These are phyloP conservation scores for Tephrocybe sp. DNA, from an alignment of 768 basidiomycete genomes.

Conservation along the genomic window DNA sequence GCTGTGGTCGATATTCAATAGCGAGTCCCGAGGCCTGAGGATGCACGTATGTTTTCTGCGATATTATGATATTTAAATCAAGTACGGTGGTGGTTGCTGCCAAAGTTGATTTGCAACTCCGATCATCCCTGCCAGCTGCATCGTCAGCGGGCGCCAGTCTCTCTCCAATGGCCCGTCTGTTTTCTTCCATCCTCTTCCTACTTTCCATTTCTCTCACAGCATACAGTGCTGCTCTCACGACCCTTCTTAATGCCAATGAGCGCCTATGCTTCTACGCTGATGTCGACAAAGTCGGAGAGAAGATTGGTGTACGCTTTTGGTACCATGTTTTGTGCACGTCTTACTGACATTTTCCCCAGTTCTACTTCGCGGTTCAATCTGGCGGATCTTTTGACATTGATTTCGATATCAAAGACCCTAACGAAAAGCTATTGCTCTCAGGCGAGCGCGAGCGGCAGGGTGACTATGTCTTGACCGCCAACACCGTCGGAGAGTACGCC, in stretches of 20 bases:
- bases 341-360: conserved; percentile 44
- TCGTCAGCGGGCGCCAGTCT: neutral
- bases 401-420: conserved; percentile 90
- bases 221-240: conserved; percentile 72
- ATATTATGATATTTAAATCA: neutral
- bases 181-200: conserved; percentile 29
- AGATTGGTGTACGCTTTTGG: conserved; percentile 67
- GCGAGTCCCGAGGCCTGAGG: no score
- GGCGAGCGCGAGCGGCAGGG: conserved; percentile 90
- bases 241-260: conserved; percentile 73
- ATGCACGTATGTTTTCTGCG: no score
- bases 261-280: conserved; percentile 92
- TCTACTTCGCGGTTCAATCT: conserved; percentile 98
- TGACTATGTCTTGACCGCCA: conserved; percentile 96
- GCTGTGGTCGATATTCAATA: no score
- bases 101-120: conserved; percentile 11
- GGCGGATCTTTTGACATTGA: conserved; percentile 97
- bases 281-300: conserved; percentile 93
- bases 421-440: conserved; percentile 82
- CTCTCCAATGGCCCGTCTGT: conserved; percentile 8
- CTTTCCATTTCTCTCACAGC: conserved; percentile 35
- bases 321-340: conserved; percentile 6
- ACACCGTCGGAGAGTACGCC: conserved; percentile 83
- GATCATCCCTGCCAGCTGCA: conserved; percentile 14
- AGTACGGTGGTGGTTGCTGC: neutral